These are phyloP conservation scores for Pseudogymnoascus verrucosus DNA, from an alignment of 2,329 filamentous ascomycete genomes.

Conservation along the genomic window DNA sequence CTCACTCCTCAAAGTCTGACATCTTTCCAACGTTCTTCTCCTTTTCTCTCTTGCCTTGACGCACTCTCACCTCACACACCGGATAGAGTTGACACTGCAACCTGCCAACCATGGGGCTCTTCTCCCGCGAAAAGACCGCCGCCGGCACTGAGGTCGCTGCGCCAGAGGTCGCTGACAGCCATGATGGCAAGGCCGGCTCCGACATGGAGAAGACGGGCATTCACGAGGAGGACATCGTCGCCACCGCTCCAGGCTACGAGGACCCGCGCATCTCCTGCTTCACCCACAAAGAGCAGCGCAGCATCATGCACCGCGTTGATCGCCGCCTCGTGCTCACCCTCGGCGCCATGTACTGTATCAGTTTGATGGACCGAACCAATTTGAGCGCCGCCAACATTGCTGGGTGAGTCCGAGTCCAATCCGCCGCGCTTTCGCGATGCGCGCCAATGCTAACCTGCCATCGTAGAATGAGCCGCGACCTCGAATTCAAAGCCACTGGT, in stretches of 20 bases:
- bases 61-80: neutral
- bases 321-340: slow-evolving; percentile 52
- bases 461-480: neutral
- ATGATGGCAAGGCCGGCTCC: neutral
- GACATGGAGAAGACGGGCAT: slow-evolving; percentile 5
- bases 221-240: neutral
- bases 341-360: slow-evolving; percentile 63
- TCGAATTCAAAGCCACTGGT: neutral
- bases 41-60: neutral
- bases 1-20: neutral
- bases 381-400: slow-evolving; percentile 63
- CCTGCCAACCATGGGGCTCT: neutral
- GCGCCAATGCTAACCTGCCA: neutral
- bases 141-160: neutral
- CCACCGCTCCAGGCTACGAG: neutral
- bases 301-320: slow-evolving; percentile 64
- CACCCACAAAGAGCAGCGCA: slow-evolving; percentile 52
- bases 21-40: neutral
- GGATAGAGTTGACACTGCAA: neutral
- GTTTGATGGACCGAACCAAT: slow-evolving; percentile 71
- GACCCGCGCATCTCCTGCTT: slow-evolving; percentile 30
- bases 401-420: slow-evolving; percentile 29
- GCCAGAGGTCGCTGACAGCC: neutral
- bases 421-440: neutral
- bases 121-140: neutral